Evolutionary conservation across 192 early-diverging fungal genomes (phyloP).

Genomic region (Gryganskiella cystojenkinii): DNA sequence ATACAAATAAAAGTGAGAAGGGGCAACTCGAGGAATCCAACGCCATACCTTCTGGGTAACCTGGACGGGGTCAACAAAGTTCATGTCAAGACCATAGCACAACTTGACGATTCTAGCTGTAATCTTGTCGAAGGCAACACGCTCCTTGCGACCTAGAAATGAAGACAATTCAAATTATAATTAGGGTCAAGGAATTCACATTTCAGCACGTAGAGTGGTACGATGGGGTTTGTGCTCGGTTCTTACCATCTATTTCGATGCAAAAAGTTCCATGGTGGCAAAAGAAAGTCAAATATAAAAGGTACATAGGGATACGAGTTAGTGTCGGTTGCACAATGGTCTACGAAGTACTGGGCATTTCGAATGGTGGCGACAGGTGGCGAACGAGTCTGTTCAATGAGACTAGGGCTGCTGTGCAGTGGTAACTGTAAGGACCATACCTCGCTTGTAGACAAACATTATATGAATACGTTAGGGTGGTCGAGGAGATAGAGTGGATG

Average conservation of each 20-base stretch:
- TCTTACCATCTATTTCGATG: neutral
- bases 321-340: no score
- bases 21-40: no score
- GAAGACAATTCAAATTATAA: neutral
- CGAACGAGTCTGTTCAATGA: no score
- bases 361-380: no score
- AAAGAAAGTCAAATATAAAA: no score
- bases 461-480: neutral
- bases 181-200: neutral
- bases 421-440: slow-evolving; percentile 4
- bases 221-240: no score
- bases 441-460: slow-evolving; percentile 52
- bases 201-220: no score
- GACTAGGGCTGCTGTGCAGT: neutral
- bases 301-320: no score
- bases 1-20: neutral
- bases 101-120: slow-evolving; percentile 95
- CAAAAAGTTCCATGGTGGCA: no score
- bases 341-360: no score
- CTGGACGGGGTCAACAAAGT: slow-evolving; percentile 94
- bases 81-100: slow-evolving; percentile 94
- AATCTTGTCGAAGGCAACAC: slow-evolving; percentile 98
- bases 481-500: neutral
- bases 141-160: slow-evolving; percentile 78
- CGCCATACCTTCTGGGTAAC: slow-evolving; percentile 98